These are phyloP conservation scores for Aspergillus transmontanensis DNA, from an alignment of 2,329 filamentous ascomycete genomes.

Conservation along the genomic window DNA sequence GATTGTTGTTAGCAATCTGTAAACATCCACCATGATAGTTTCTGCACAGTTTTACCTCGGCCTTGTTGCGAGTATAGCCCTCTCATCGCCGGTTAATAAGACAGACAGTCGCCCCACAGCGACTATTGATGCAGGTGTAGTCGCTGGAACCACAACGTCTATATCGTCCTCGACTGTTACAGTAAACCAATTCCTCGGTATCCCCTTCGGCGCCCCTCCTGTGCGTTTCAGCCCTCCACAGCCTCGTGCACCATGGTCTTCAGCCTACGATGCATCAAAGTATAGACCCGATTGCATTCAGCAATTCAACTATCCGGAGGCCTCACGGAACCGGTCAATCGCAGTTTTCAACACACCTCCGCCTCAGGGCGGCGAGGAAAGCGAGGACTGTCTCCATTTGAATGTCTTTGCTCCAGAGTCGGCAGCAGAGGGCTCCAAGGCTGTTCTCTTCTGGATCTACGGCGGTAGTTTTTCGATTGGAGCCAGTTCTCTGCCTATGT, in stretches of 20 bases:
- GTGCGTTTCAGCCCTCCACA: conserved; percentile 29
- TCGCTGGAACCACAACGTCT: conserved; percentile 30
- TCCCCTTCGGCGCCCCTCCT: conserved; percentile 33
- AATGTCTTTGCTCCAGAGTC: conserved; percentile 31
- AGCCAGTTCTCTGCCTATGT: conserved; percentile 18
- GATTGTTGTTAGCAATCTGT: neutral
- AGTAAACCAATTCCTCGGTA: conserved; percentile 34
- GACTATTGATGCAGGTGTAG: conserved; percentile 27
- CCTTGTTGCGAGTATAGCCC: neutral
- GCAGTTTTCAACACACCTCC: neutral
- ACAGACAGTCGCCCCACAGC: conserved; percentile 18
- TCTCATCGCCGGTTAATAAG: neutral
- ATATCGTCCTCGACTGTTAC: conserved; percentile 22
- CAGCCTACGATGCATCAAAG: conserved; percentile 24
- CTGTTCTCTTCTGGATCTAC: conserved; percentile 36
- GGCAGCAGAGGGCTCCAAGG: conserved; percentile 9
- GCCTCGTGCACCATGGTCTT: conserved; percentile 20
- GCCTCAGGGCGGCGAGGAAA: conserved; percentile 20
- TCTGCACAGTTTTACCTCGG: neutral
- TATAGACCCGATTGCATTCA: conserved; percentile 33
- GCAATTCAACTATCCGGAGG: conserved; percentile 21
- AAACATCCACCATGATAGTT: neutral
- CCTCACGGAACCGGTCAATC: neutral
- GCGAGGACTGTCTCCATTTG: conserved; percentile 38
- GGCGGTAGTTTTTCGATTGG: conserved; percentile 29